Base-by-base conservation (phyloP, 257 asterid species). In the Solanum habrochaites region DNA sequence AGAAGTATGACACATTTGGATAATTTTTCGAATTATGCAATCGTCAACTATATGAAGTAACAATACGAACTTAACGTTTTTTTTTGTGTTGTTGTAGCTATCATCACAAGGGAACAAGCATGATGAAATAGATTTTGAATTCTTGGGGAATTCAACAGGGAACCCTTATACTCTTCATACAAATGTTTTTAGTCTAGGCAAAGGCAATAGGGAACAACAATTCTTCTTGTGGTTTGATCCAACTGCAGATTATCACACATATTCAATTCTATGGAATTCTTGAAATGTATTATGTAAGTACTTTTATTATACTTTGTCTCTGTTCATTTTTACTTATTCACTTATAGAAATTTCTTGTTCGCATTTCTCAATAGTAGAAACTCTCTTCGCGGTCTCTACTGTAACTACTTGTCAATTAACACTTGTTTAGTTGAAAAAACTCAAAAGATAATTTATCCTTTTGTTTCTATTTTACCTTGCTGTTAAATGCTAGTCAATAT, bases 151-250 rank as follows among this genome's bases (percentile, higher is more conserved):
- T 89, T 92, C 97, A 2, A 90, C 88, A 83, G 99, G 99, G 3
- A 92, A 96, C 82, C 99, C 98, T 10, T 96, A 96, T 88, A 94
- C 99, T 5, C 93, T 96, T 64, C 99, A 96, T 86, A 95, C 98
- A 3, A 96, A 96, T 82, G 94, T 96, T 60, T 96, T 91, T 86
- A 91, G 94, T 89, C 94, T 91, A 56, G 99, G 98, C 20, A 90
- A 88, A 77, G 99, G 99, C 12, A 94, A 93, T 0, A 90, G 98
- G 74, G 99, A 96, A 56, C 97, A 95, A 58, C 99, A 96, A 83
- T 96, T 96, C 89, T 93, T 93, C 89, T 90, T 96, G 15, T 95
- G 99, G 99, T 96, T 96, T 85, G 99, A 95, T 86, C 99, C 99
- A 4, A 96, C 98, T 20, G 66, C 88, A 87, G 99, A 95, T 90